Percentiles rank a stretch among this genome's conserved stretches.
Evolutionary conservation across 2,329 filamentous ascomycete genomes (phyloP).

Genomic region (Ophiostoma piceae): DNA sequence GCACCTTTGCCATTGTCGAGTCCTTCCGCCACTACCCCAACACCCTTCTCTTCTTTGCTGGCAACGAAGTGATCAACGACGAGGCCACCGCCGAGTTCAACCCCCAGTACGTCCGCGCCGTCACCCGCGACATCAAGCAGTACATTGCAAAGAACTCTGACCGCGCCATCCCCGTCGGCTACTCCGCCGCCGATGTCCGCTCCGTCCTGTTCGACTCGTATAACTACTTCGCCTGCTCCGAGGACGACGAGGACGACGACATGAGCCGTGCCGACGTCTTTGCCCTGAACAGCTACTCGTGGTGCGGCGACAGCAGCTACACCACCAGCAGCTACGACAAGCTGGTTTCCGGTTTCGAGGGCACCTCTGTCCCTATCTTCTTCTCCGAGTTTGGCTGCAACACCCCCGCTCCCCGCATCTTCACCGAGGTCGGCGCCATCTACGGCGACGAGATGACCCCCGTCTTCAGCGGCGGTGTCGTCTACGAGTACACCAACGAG

Average conservation of each 20-base stretch:
- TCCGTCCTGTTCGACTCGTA: slow-evolving; percentile 66
- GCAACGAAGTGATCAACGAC: slow-evolving; percentile 72
- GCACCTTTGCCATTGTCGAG: slow-evolving; percentile 62
- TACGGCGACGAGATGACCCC: slow-evolving; percentile 65
- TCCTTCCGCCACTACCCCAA: slow-evolving; percentile 63
- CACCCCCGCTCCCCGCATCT: slow-evolving; percentile 61
- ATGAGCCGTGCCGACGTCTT: slow-evolving; percentile 68
- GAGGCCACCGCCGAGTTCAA: slow-evolving; percentile 53
- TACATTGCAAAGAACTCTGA: slow-evolving; percentile 68
- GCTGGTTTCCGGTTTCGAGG: slow-evolving; percentile 59
- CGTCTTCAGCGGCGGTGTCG: slow-evolving; percentile 68
- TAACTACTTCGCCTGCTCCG: slow-evolving; percentile 68
- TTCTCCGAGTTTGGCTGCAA: slow-evolving; percentile 83
- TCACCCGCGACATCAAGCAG: slow-evolving; percentile 74
- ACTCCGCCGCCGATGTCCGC: slow-evolving; percentile 76
- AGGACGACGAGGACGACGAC: slow-evolving; percentile 49
- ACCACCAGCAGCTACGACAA: slow-evolving; percentile 50
- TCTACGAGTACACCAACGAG: slow-evolving; percentile 77
- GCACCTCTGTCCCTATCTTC: slow-evolving; percentile 67
- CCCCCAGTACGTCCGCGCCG: slow-evolving; percentile 67
- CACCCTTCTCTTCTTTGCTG: slow-evolving; percentile 68
- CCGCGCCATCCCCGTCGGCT: slow-evolving; percentile 68
- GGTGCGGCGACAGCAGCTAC: slow-evolving; percentile 55
- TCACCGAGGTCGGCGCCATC: slow-evolving; percentile 68
- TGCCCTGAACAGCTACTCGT: slow-evolving; percentile 70